A percentile compares a stretch with the other conserved stretches of the same genome.
phyloP scores from a whole-genome alignment of 73 alveolate species.

The Effrenium voratum region DNA sequence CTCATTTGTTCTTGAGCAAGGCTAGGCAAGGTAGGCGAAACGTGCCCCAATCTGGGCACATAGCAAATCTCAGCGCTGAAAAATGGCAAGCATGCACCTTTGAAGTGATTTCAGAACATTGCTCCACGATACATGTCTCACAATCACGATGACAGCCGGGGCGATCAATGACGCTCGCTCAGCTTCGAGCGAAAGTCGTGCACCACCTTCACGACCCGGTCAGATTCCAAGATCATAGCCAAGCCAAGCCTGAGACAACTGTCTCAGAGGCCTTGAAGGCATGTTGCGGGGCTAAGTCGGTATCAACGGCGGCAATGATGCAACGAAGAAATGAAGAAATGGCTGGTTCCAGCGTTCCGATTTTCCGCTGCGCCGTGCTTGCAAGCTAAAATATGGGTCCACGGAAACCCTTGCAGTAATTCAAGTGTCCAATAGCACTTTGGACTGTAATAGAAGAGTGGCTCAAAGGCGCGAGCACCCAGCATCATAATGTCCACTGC shows the following conservation, averaged over 20 bases:
- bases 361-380: not conserved
- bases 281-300: not conserved
- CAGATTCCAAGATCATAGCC: constrained; percentile 19
- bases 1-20: too few relatives aligned
- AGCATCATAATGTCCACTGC: constrained; percentile 57
- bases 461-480: constrained; percentile 65
- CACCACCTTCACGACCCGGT: constrained; percentile 54
- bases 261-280: not conserved
- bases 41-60: too few relatives aligned
- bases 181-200: constrained; percentile 43
- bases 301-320: not conserved
- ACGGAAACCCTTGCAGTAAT: not conserved
- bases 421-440: not conserved
- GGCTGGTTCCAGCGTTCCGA: not conserved
- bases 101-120: too few relatives aligned
- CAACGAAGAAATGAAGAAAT: too few relatives aligned
- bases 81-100: not conserved
- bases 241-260: constrained; percentile 33
- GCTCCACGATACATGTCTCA: too few relatives aligned
- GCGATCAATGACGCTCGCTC: not conserved
- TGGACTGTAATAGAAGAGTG: not conserved
- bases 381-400: not conserved
- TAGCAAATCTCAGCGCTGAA: not conserved
- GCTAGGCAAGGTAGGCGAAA: too few relatives aligned
- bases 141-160: too few relatives aligned